Conservation (phyloP, 1,284 basidiomycete genomes). For the Veloporphyrellus conicus region DNA sequence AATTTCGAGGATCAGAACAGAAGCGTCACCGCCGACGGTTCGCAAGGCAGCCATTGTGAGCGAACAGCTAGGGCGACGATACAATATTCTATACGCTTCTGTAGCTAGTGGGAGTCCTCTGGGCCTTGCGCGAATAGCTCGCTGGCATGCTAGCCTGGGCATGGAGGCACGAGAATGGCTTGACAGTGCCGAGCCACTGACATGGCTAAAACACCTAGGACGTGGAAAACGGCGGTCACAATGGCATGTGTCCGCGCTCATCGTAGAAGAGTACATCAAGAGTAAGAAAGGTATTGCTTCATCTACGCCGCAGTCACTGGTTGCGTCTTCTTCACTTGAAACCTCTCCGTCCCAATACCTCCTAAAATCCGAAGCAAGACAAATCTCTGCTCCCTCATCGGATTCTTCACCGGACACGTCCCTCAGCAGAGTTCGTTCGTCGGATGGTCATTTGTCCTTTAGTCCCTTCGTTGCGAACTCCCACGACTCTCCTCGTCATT, state of each 20-base stretch:
- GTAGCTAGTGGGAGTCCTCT: conserved; percentile 35
- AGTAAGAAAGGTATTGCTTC: conserved; percentile 45
- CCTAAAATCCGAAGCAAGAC: conserved; percentile 16
- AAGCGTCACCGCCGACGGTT: conserved; percentile 49
- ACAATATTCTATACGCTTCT: conserved; percentile 47
- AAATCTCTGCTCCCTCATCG: conserved; percentile 28
- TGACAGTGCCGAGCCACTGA: conserved; percentile 60
- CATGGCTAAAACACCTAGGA: conserved; percentile 64
- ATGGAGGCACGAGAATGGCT: conserved; percentile 44
- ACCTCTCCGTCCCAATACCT: conserved; percentile 32
- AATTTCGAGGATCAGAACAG: conserved; percentile 48
- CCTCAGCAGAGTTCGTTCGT: conserved; percentile 38
- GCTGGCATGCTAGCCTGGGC: conserved; percentile 56
- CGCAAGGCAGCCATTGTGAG: conserved; percentile 63
- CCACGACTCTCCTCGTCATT: conserved; percentile 41
- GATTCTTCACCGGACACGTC: conserved; percentile 42
- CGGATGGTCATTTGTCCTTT: conserved; percentile 49
- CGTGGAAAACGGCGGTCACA: conserved; percentile 40
- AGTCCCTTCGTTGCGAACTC: conserved; percentile 41
- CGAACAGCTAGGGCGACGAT: conserved; percentile 63
- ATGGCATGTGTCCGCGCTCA: conserved; percentile 64
- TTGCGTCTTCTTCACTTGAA: conserved; percentile 32
- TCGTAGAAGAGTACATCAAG: conserved; percentile 58
- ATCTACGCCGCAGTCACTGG: conserved; percentile 35
- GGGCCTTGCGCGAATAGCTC: conserved; percentile 48